phyloP scores from a whole-genome alignment of 495 filamentous ascomycete species.

The Acidiella bohemica region DNA sequence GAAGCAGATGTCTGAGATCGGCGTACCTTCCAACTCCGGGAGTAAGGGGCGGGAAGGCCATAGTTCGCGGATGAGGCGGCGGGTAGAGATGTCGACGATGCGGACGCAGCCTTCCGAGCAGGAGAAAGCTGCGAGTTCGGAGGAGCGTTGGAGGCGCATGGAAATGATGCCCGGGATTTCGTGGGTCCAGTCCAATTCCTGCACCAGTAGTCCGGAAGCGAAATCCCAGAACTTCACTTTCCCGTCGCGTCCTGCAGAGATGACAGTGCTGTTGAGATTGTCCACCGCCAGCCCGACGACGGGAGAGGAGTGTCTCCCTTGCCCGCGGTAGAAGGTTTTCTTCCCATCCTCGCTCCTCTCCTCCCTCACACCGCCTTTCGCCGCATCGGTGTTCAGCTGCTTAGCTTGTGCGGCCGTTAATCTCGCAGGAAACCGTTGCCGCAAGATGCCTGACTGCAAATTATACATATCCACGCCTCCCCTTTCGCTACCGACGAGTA shows the following conservation, averaged over 20 bases:
- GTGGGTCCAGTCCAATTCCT: conserved; percentile 78
- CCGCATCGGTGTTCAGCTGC: conserved; percentile 39
- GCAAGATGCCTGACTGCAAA: conserved; percentile 77
- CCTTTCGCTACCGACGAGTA: conserved; percentile 69
- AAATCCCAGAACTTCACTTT: conserved; percentile 98
- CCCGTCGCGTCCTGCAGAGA: conserved; percentile 83
- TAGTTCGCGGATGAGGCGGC: conserved; percentile 78
- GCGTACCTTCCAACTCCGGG: neutral
- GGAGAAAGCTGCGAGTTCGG: conserved; percentile 75
- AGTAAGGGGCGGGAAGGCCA: conserved; percentile 46
- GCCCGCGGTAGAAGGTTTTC: conserved; percentile 30
- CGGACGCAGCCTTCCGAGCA: conserved; percentile 83
- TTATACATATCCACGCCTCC: conserved; percentile 91
- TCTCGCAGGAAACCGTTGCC: conserved; percentile 69
- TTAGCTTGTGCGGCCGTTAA: conserved; percentile 50
- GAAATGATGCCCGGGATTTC: conserved; percentile 64
- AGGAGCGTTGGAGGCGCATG: conserved; percentile 63
- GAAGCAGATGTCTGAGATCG: conserved; percentile 43
- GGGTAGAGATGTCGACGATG: conserved; percentile 80
- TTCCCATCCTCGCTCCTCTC: conserved; percentile 26
- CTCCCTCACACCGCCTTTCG: conserved; percentile 31
- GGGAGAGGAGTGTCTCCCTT: conserved; percentile 60
- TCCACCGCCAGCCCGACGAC: conserved; percentile 81
- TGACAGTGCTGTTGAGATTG: conserved; percentile 63
- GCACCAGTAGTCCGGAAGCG: conserved; percentile 54